A percentile compares a stretch with the other conserved stretches of the same genome.
Evolutionary conservation across 2,329 filamentous ascomycete species (phyloP).

Genomic region (Paecilomyces formosus): DNA sequence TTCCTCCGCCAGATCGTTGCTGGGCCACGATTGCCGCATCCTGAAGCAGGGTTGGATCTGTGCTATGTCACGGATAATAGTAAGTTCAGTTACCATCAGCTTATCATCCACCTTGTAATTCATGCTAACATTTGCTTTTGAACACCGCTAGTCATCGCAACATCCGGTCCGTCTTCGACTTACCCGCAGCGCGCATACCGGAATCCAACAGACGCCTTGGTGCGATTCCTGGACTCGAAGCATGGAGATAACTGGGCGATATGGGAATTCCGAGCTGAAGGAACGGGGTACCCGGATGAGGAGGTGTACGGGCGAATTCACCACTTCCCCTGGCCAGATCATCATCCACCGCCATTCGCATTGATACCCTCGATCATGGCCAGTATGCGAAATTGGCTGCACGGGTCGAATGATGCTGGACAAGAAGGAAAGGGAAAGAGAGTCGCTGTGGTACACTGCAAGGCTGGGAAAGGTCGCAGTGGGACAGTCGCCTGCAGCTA

Average conservation of each 20-base stretch:
- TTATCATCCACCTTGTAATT: not conserved
- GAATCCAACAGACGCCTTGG: slow-evolving; percentile 81
- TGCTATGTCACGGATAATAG: slow-evolving; percentile 88
- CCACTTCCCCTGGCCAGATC: slow-evolving; percentile 95
- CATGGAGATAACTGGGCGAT: slow-evolving; percentile 85
- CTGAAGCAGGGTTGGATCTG: slow-evolving; percentile 82
- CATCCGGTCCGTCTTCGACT: slow-evolving; percentile 80
- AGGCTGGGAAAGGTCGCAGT: slow-evolving; percentile 89
- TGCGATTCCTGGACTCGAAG: slow-evolving; percentile 78
- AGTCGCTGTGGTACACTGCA: slow-evolving; percentile 91
- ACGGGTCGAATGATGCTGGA: slow-evolving; percentile 24
- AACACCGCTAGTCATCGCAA: slow-evolving; percentile 47
- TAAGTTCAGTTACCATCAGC: slow-evolving; percentile 13
- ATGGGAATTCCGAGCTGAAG: slow-evolving; percentile 96
- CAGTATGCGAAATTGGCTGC: slow-evolving; percentile 85
- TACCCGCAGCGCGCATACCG: slow-evolving; percentile 90
- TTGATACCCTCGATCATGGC: slow-evolving; percentile 84
- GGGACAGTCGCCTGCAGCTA: slow-evolving; percentile 85
- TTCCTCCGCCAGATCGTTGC: slow-evolving; percentile 87
- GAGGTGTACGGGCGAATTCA: slow-evolving; percentile 78
- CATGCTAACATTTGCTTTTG: slow-evolving; percentile 4
- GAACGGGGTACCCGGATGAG: slow-evolving; percentile 87
- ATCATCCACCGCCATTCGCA: slow-evolving; percentile 89
- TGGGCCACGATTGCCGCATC: slow-evolving; percentile 72
- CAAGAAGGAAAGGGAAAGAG: slow-evolving; percentile 38